Base-by-base conservation (phyloP, 177 flowering plant genomes). In the Vitis hybrid region DNA sequence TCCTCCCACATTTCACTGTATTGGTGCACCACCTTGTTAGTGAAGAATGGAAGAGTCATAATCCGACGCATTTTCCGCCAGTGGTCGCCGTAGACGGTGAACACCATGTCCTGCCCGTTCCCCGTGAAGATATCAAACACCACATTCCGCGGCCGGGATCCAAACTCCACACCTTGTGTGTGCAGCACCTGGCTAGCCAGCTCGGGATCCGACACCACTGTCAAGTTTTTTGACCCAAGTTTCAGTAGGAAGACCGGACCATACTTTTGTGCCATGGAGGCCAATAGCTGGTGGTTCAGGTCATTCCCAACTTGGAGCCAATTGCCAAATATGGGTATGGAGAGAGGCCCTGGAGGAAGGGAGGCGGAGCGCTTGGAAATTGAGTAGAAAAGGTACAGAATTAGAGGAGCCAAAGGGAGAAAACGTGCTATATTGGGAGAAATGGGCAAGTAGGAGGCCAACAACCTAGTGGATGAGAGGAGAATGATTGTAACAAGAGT, bases 271-370 rank as follows among this genome's bases (percentile, higher is more conserved):
- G 85, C 64, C 75, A 86, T 40, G 68, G 78, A 52, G 34, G 88
- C 84, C 0, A 87, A 78, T 9, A 75, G 65, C 19, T 86, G 69
- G 73, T 87, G 91, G 73, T 83, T 87, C 18, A 86, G 77, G 68
- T 87, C 89, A 73, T 87, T 78, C 34, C 91, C 91, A 9, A 87
- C 89, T 70, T 83, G 91, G 52, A 87, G 85, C 91, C 91, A 87
- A 57, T 87, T 84, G 13, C 91, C 91, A 52, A 87, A 82, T 34
- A 87, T 75, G 1, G 89, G 89, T 15, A 84, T 9, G 21, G 91
- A 54, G 21, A 64, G 12, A 1, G 86, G 86, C 58, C 86, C 82
- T 4, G 85, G 85, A 32, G 91, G 89, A 60, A 79, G 78, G 60
- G 32, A 56, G 19, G 68, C 54, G 64, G 68, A 32, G n/a, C 48